These are phyloP conservation scores for Phyllosticta citribraziliensis DNA, from an alignment of 2,329 filamentous ascomycete species.

Conservation along the genomic window DNA sequence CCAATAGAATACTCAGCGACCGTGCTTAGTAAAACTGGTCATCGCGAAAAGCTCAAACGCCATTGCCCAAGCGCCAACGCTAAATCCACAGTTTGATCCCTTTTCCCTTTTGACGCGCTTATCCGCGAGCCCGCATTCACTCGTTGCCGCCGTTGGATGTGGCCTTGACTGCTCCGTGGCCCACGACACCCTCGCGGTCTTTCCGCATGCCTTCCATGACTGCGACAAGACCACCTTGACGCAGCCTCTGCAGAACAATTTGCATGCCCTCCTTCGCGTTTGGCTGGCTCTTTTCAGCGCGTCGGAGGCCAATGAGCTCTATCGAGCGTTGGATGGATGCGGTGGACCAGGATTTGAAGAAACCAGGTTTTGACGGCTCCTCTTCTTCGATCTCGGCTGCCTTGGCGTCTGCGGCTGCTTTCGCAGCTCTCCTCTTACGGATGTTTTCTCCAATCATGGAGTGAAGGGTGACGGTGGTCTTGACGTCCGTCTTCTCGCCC, in stretches of 20 bases:
- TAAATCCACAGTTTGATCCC: slow-evolving; percentile 1
- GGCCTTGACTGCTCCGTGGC: neutral
- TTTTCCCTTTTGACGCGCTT: neutral
- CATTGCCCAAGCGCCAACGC: slow-evolving; percentile 10
- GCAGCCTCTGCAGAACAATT: slow-evolving; percentile 63
- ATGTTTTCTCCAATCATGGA: slow-evolving; percentile 63
- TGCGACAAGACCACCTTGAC: slow-evolving; percentile 55
- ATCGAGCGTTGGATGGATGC: slow-evolving; percentile 69
- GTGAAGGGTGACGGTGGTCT: slow-evolving; percentile 63
- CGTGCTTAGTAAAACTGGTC: slow-evolving; percentile 6
- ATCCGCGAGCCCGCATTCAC: neutral
- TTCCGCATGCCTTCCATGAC: slow-evolving; percentile 62
- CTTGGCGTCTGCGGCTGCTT: slow-evolving; percentile 29
- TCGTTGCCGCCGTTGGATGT: neutral
- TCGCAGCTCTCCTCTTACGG: slow-evolving; percentile 38
- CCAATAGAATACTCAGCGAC: slow-evolving; percentile 8
- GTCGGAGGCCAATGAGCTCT: slow-evolving; percentile 66
- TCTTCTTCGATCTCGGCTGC: slow-evolving; percentile 33
- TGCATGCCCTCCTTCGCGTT: slow-evolving; percentile 79
- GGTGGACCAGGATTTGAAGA: slow-evolving; percentile 55
- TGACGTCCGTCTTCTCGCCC: slow-evolving; percentile 51
- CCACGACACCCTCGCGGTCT: slow-evolving; percentile 38
- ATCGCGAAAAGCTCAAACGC: slow-evolving; percentile 1
- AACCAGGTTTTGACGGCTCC: slow-evolving; percentile 42
- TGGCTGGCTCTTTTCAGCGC: slow-evolving; percentile 66